Evolutionary conservation across 768 basidiomycete genomes (phyloP), one percentile per base, ranked within the genome.

Genomic region (Naganishia friedmannii): DNA sequence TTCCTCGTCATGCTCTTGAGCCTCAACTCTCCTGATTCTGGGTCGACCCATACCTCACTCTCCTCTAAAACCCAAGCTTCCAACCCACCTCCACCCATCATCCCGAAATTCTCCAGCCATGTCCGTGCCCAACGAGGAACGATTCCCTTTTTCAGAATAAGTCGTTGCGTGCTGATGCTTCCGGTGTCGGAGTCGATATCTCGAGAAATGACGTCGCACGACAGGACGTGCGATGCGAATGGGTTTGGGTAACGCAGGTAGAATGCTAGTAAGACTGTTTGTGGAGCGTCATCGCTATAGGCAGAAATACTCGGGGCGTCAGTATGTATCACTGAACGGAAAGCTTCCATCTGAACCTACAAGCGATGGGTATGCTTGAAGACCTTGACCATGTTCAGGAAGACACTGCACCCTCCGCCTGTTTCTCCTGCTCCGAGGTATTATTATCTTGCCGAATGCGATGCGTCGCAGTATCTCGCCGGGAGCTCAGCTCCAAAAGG

Each of bases 171-270:
- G 68, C 88, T 80, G 23, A 97, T 85, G 19, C 89, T 86, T 48
- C 93, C 93, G 2, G 78, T 80, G 8, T 85, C 82, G 15, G 88
- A 84, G 0, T 90, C 88, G 73, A 90, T 84, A 23, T 83, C 84
- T 74, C 94, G 90, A 66, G 91, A 90, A 73, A 98, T 88, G 77
- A 97, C 93, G 83, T 97, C 94, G 85, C 92, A 94, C 4, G 93
- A 93, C 74, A 94, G 83, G 80, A 98, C 89, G 83, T 98, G 94
- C 45, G 90, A 85, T 7, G 94, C 91, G 77, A 92, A 92, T 58
- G 94, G 93, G 79, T 96, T 97, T 3, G 94, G 94, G 82, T 96
- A 98, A 73, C 94, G 90, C 70, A 96, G 84, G 79, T 94, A 94
- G 84, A 90, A 96, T 15, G 94, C 94, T 73, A 95, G 85, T 23